phyloP scores from a whole-genome alignment of 345 rosid genomes.

The Salix udensis region DNA sequence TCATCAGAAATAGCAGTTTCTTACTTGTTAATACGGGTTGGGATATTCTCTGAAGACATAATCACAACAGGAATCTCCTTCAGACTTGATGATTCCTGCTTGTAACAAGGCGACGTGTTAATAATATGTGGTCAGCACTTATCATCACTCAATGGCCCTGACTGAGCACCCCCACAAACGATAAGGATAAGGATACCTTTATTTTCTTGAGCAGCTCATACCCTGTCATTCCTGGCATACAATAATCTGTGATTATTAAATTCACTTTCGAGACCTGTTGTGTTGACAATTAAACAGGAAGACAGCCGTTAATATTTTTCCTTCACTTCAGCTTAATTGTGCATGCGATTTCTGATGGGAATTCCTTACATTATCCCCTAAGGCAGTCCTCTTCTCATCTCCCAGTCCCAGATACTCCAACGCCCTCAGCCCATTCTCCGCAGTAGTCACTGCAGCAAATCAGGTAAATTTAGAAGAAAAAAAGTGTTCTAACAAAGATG shows the following conservation, averaged over 20 bases:
- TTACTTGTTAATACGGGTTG: constrained; percentile 69
- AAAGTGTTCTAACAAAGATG: not conserved
- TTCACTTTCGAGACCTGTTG: constrained; percentile 59
- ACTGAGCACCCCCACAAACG: not conserved
- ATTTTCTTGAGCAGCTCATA: constrained; percentile 76
- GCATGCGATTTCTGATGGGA: no score
- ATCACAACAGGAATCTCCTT: constrained; percentile 85
- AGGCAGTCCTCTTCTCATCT: constrained; percentile 32
- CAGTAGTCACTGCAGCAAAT: constrained; percentile 63
- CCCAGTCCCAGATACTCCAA: constrained; percentile 63
- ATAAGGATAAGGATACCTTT: constrained; percentile 39
- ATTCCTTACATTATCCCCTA: constrained; percentile 17
- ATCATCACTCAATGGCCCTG: no score
- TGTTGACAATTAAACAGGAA: not conserved
- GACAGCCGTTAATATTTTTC: no score
- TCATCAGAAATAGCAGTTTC: not conserved
- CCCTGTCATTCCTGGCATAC: constrained; percentile 96
- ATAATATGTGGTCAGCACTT: no score
- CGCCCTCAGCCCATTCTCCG: constrained; percentile 68
- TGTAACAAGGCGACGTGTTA: not conserved
- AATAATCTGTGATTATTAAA: constrained; percentile 78
- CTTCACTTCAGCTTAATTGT: no score
- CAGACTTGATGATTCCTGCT: constrained; percentile 61
- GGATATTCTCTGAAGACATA: constrained; percentile 78
- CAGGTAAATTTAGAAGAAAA: not conserved